Evolutionary conservation across 2,329 filamentous ascomycete species (phyloP).

Genomic region (Incumbomyces delicatus): DNA sequence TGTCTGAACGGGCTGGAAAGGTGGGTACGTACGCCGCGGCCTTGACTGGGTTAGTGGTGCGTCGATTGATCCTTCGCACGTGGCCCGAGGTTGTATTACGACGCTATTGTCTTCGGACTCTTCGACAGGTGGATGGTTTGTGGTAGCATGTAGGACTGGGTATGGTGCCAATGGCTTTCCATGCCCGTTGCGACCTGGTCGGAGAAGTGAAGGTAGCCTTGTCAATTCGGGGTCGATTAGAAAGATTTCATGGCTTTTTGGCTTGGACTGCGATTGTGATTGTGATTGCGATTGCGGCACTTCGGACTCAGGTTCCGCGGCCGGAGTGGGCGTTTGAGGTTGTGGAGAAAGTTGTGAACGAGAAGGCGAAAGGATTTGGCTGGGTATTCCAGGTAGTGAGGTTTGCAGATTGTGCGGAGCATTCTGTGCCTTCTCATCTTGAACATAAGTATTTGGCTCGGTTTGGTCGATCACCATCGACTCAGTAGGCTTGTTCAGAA

Average conservation of each 20-base stretch:
- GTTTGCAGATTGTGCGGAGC: neutral
- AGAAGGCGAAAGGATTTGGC: neutral
- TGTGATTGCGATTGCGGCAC: neutral
- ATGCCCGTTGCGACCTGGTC: neutral
- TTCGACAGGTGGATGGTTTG: neutral
- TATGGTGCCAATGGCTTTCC: neutral
- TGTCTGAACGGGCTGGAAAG: neutral
- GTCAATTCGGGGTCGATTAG: neutral
- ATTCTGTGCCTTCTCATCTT: neutral
- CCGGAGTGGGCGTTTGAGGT: neutral
- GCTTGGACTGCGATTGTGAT: neutral
- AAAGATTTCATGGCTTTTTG: conserved; percentile 1
- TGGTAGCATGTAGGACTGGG: neutral
- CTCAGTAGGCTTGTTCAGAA: too few relatives aligned
- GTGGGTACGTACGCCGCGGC: neutral
- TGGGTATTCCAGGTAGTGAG: neutral
- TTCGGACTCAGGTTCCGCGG: neutral
- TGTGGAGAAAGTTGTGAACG: neutral
- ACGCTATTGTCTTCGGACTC: neutral
- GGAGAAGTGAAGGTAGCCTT: neutral
- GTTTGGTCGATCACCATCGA: too few relatives aligned
- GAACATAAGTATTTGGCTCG: too few relatives aligned
- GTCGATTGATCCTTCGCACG: neutral
- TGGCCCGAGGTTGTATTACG: neutral
- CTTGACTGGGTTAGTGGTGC: neutral